Percentiles rank a stretch among this genome's conserved stretches.
Conservation (phyloP, 345 rosid species). For the Dipteronia sinensis region DNA sequence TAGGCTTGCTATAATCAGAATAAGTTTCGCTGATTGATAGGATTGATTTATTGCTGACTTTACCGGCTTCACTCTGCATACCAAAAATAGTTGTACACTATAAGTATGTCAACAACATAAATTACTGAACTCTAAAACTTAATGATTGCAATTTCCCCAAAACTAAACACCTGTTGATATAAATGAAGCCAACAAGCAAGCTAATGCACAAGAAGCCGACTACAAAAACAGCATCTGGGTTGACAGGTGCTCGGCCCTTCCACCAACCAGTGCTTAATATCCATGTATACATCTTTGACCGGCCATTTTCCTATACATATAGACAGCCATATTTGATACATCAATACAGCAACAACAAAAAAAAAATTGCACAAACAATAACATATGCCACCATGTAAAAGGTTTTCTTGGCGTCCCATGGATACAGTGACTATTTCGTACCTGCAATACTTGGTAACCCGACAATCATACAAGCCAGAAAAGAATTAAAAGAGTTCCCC, state of each 20-base stretch:
- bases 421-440: not conserved
- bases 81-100: slow-evolving; percentile 1
- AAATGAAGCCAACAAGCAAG: slow-evolving; percentile 58
- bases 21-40: slow-evolving; percentile 37
- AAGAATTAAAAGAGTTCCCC: not conserved
- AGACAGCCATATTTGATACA: not conserved
- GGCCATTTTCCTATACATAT: slow-evolving; percentile 58
- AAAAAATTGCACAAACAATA: not conserved
- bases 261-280: slow-evolving; percentile 79
- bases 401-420: not conserved
- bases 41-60: slow-evolving; percentile 36
- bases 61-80: slow-evolving; percentile 39
- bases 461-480: not conserved
- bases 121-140: not conserved
- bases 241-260: slow-evolving; percentile 57
- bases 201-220: slow-evolving; percentile 51
- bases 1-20: slow-evolving; percentile 41
- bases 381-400: not conserved
- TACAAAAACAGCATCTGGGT: slow-evolving; percentile 65
- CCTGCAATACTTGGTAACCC: not conserved
- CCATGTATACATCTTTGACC: slow-evolving; percentile 60
- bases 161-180: slow-evolving; percentile 55
- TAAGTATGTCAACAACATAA: slow-evolving; percentile 1
- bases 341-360: not conserved
- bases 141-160: not conserved